Conservation (phyloP, 2,329 filamentous ascomycete species). For the Trichoderma pleuroti region DNA sequence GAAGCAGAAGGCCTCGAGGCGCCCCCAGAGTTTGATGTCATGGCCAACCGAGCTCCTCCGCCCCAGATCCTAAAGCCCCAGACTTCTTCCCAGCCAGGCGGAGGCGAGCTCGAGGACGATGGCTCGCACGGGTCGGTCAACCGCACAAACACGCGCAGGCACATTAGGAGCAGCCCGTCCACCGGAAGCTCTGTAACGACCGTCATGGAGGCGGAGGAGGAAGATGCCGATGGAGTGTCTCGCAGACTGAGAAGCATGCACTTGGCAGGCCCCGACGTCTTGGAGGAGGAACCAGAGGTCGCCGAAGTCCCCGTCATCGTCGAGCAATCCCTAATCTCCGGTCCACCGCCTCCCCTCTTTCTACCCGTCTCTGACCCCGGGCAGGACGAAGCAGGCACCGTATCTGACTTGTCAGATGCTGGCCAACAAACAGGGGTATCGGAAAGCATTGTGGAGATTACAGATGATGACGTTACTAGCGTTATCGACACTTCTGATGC, state of each 20-base stretch:
- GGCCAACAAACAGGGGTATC: constrained; percentile 12
- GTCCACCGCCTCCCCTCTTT: constrained; percentile 17
- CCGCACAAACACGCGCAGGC: constrained; percentile 72
- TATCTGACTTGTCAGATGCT: constrained; percentile 13
- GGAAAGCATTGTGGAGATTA: constrained; percentile 11
- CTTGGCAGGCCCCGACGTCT: constrained; percentile 53
- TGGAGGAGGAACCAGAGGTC: constrained; percentile 49
- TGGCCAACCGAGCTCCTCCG: constrained; percentile 26
- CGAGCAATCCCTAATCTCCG: constrained; percentile 32
- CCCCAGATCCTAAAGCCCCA: constrained; percentile 38
- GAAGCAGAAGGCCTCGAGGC: constrained; percentile 83
- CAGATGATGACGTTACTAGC: background rate
- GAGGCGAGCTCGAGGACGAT: constrained; percentile 41
- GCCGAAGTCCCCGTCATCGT: constrained; percentile 42
- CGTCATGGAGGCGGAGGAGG: constrained; percentile 79
- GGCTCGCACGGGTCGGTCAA: constrained; percentile 49
- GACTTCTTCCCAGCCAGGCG: constrained; percentile 27
- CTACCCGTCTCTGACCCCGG: constrained; percentile 17
- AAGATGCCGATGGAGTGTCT: constrained; percentile 52
- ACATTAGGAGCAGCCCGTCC: constrained; percentile 75
- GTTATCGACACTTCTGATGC: background rate
- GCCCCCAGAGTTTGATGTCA: constrained; percentile 41
- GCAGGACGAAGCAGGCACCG: constrained; percentile 15
- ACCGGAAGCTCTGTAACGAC: constrained; percentile 75
- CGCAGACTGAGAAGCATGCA: constrained; percentile 46